Evolutionary conservation across 495 filamentous ascomycete species (phyloP).

Genomic region (Acidomyces sp.): DNA sequence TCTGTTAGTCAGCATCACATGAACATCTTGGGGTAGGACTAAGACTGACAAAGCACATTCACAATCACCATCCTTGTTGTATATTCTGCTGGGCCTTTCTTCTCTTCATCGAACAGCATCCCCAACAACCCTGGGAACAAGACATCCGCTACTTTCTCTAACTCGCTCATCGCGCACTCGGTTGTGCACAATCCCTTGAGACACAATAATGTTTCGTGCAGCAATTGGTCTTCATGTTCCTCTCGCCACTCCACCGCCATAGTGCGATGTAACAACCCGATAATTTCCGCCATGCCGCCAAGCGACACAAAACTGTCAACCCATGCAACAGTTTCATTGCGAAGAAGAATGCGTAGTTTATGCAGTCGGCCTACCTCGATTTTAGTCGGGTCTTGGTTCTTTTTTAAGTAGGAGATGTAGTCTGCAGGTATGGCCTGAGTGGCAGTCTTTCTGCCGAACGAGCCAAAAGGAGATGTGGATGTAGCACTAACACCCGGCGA

Average conservation of each 20-base stretch:
- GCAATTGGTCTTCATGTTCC: slow-evolving; percentile 86
- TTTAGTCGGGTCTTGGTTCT: slow-evolving; percentile 61
- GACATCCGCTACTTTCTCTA: slow-evolving; percentile 62
- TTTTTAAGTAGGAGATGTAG: slow-evolving; percentile 66
- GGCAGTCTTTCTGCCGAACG: slow-evolving; percentile 32
- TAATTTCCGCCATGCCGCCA: slow-evolving; percentile 86
- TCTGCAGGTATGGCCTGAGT: slow-evolving; percentile 46
- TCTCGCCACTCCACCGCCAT: slow-evolving; percentile 96
- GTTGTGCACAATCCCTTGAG: slow-evolving; percentile 92
- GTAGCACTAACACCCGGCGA: background rate
- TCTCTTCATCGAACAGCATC: slow-evolving; percentile 92
- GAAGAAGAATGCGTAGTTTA: slow-evolving; percentile 77
- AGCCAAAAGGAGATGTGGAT: slow-evolving; percentile 33
- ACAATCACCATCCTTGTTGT: slow-evolving; percentile 81
- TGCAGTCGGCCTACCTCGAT: slow-evolving; percentile 90
- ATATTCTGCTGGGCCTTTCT: slow-evolving; percentile 93
- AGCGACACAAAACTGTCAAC: slow-evolving; percentile 78
- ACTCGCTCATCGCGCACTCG: slow-evolving; percentile 62
- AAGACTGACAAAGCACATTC: slow-evolving; percentile 48
- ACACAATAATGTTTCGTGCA: slow-evolving; percentile 86
- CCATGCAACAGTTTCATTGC: slow-evolving; percentile 92
- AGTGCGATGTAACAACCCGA: slow-evolving; percentile 71
- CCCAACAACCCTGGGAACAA: slow-evolving; percentile 77
- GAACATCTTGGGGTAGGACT: background rate
- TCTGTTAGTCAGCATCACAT: slow-evolving; percentile 1